Conservation (phyloP, 1,139 yeast species). For the Protomyces pachydermus region DNA sequence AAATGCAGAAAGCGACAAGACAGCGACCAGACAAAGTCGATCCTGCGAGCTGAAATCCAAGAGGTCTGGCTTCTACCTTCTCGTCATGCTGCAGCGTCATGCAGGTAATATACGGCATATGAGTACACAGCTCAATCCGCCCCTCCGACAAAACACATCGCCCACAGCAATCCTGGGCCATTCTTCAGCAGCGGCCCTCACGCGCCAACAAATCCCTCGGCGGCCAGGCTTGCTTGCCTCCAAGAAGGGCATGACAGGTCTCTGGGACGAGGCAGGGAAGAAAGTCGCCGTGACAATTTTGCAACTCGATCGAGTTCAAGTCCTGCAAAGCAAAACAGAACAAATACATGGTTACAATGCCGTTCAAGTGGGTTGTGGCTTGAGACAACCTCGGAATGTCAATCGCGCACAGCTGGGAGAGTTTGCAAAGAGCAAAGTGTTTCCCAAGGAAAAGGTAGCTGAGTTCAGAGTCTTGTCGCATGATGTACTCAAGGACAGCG, state of each 20-base stretch:
- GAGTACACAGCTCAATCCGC: conserved; percentile 22
- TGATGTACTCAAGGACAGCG: conserved; percentile 51
- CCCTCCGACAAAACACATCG: conserved; percentile 1
- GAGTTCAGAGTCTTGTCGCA: conserved; percentile 54
- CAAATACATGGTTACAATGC: conserved; percentile 75
- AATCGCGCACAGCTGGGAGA: conserved; percentile 68
- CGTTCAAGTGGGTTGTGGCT: conserved; percentile 83
- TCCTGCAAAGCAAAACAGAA: conserved; percentile 62
- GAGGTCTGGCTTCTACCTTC: background rate
- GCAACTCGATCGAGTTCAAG: conserved; percentile 85
- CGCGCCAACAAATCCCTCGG: conserved; percentile 30
- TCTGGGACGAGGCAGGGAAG: conserved; percentile 65
- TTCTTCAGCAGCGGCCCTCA: conserved; percentile 40
- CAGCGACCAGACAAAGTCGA: too few species aligned
- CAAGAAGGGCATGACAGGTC: conserved; percentile 75
- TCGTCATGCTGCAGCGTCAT: background rate
- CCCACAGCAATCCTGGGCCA: conserved; percentile 39
- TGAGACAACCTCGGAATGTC: conserved; percentile 58
- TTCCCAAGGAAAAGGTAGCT: conserved; percentile 69
- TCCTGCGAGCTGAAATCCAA: too few species aligned
- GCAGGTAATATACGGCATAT: background rate
- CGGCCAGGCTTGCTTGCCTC: conserved; percentile 78
- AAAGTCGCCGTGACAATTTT: conserved; percentile 64
- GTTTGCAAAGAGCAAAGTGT: conserved; percentile 70
- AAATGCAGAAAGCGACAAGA: background rate